phyloP scores from a whole-genome alignment of 2,329 filamentous ascomycete genomes.

The Colletotrichum gigasporum region DNA sequence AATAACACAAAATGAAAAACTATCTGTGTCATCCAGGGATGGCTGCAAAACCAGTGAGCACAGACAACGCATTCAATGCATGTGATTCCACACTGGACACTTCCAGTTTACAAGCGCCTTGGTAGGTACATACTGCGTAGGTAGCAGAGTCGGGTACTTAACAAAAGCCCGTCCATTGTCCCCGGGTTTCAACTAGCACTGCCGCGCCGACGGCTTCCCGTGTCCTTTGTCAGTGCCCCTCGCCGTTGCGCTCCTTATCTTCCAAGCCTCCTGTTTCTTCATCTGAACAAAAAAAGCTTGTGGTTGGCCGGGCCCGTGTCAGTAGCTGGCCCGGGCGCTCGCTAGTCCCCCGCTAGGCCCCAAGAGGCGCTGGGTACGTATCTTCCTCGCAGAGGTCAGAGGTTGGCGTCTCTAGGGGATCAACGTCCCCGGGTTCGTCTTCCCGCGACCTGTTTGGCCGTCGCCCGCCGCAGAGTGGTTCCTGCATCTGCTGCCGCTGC shows the following conservation, averaged over 20 bases:
- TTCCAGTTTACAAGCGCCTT: too few relatives aligned
- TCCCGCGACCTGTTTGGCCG: background rate
- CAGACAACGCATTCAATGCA: slow-evolving; percentile 1
- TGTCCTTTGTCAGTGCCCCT: background rate
- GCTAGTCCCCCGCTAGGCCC: slow-evolving; percentile 1
- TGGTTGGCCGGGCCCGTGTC: slow-evolving; percentile 22
- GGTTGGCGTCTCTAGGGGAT: background rate
- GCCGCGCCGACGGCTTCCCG: too few relatives aligned
- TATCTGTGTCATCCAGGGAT: too few relatives aligned
- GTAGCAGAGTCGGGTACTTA: too few relatives aligned
- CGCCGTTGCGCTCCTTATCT: background rate
- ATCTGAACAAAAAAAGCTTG: slow-evolving; percentile 8
- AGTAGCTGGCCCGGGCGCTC: background rate
- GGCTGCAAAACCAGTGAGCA: too few relatives aligned
- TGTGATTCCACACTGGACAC: slow-evolving; percentile 16
- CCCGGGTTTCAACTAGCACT: background rate
- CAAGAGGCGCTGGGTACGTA: background rate
- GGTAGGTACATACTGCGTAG: too few relatives aligned
- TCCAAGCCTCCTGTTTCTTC: background rate
- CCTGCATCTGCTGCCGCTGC: slow-evolving; percentile 1
- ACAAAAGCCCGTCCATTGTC: background rate
- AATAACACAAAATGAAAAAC: background rate
- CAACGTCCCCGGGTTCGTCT: background rate
- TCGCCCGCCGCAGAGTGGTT: background rate
- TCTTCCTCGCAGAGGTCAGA: background rate